Conservation (phyloP, 1,139 yeast genomes). For the Zhuliangozyma parablackwelliae region DNA sequence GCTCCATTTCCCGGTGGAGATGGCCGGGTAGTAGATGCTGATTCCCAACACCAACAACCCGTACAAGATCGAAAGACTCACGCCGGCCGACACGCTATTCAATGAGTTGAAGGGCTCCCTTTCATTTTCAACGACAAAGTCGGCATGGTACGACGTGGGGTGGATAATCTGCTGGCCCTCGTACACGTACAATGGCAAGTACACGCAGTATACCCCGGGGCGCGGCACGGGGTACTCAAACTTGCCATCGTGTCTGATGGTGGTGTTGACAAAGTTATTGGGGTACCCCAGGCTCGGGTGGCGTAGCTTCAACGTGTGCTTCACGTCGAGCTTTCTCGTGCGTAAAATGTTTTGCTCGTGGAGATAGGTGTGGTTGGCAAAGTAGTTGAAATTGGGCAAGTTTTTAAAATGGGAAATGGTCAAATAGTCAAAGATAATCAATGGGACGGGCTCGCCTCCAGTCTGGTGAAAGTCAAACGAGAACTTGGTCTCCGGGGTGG, state of each 20-base stretch:
- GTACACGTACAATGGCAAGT: conserved; percentile 10
- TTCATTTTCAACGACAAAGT: conserved; percentile 8
- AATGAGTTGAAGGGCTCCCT: conserved; percentile 5
- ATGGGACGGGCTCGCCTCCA: conserved; percentile 7
- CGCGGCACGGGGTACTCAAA: conserved; percentile 4
- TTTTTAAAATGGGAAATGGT: conserved; percentile 9
- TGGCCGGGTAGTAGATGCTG: conserved; percentile 5
- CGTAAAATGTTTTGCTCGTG: background rate
- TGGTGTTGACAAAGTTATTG: conserved; percentile 3
- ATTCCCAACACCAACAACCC: conserved; percentile 4
- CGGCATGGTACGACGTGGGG: conserved; percentile 7
- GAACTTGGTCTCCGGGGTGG: conserved; percentile 5
- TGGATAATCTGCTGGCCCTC: conserved; percentile 4
- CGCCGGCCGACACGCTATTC: conserved; percentile 8
- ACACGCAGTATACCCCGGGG: conserved; percentile 11
- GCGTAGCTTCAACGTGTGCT: conserved; percentile 4
- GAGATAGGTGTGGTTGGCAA: conserved; percentile 11
- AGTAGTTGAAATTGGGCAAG: conserved; percentile 12
- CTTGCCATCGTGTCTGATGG: conserved; percentile 3
- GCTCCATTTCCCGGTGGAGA: conserved; percentile 1
- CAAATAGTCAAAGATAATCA: conserved; percentile 9
- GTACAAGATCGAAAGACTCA: conserved; percentile 6
- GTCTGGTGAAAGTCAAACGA: conserved; percentile 5
- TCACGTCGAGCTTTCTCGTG: conserved; percentile 1
- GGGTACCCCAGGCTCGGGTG: conserved; percentile 4